Percentiles rank a stretch among this genome's conserved stretches.
phyloP scores from a whole-genome alignment of 192 early-diverging fungal species.

The Coemansia sp. region DNA sequence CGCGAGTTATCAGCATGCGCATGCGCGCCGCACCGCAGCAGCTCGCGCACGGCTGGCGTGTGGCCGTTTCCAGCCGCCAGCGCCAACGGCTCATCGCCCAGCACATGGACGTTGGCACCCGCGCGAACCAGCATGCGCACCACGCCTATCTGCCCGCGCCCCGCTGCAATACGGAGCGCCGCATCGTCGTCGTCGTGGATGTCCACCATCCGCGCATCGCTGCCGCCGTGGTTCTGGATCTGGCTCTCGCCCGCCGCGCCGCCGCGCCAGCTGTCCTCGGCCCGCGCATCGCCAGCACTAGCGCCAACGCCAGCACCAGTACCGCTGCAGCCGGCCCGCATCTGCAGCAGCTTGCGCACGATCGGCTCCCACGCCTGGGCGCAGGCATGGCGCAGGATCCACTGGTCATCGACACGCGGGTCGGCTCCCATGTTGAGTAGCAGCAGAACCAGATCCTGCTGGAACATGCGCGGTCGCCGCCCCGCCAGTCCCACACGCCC shows the following conservation, averaged over 20 bases:
- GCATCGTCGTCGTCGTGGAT: slow-evolving; percentile 34
- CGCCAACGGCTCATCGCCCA: slow-evolving; percentile 34
- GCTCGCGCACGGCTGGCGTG: slow-evolving; percentile 2
- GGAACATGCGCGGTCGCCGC: slow-evolving; percentile 34
- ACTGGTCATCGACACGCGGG: slow-evolving; percentile 49
- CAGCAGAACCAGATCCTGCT: slow-evolving; percentile 42
- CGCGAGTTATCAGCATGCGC: slow-evolving; percentile 27
- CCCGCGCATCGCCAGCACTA: not conserved
- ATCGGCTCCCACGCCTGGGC: slow-evolving; percentile 33
- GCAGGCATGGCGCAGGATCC: slow-evolving; percentile 50
- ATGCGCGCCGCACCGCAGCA: slow-evolving; percentile 36
- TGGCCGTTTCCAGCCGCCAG: slow-evolving; percentile 34
- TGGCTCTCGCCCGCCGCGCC: not conserved
- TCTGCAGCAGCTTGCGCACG: slow-evolving; percentile 29
- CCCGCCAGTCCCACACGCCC: slow-evolving; percentile 30
- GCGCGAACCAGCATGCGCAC: slow-evolving; percentile 28
- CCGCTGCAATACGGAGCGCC: slow-evolving; percentile 38
- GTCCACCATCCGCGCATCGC: slow-evolving; percentile 13
- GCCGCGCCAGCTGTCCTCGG: slow-evolving; percentile 39
- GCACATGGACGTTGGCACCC: slow-evolving; percentile 27
- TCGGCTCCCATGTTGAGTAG: slow-evolving; percentile 52
- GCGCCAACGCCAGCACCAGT: not conserved
- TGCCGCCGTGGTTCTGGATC: not conserved
- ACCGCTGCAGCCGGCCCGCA: not conserved
- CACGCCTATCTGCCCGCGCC: slow-evolving; percentile 19